These are phyloP conservation scores for Boletus vermiculosoides DNA, from an alignment of 768 basidiomycete genomes.

Conservation along the genomic window DNA sequence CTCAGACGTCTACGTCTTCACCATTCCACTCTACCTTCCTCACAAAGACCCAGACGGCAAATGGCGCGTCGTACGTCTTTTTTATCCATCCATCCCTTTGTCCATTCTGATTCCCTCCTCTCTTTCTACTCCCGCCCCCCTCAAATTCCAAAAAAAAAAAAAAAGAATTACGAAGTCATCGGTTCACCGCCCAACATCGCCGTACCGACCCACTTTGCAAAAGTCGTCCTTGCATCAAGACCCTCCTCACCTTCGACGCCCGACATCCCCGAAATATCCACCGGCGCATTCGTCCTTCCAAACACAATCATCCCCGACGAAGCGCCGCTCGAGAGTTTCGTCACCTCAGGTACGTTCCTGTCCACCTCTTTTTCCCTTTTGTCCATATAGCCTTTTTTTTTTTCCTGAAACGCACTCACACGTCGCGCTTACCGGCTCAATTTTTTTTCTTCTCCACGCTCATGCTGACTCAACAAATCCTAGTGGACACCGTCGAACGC, in stretches of 20 bases:
- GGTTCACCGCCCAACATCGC: conserved; percentile 86
- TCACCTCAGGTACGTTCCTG: conserved; percentile 62
- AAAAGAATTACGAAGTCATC: conserved; percentile 92
- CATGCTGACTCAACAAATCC: not conserved
- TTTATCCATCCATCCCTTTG: not conserved
- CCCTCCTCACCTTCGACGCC: conserved; percentile 73
- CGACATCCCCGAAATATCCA: conserved; percentile 69
- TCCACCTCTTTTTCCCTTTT: not conserved
- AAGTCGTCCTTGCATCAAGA: conserved; percentile 81
- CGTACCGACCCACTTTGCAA: conserved; percentile 98
- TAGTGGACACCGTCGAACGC: conserved; percentile 86
- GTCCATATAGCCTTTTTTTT: too few species aligned
- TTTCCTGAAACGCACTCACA: not conserved
- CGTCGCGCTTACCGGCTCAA: not conserved
- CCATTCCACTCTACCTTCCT: conserved; percentile 94
- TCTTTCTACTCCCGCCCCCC: not conserved
- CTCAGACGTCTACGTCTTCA: conserved; percentile 96
- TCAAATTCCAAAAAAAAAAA: not conserved
- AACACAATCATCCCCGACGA: conserved; percentile 91
- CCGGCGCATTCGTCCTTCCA: conserved; percentile 94
- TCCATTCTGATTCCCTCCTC: not conserved
- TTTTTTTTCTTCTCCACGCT: too few species aligned
- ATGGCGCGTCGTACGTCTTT: conserved; percentile 83
- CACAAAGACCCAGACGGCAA: conserved; percentile 84
- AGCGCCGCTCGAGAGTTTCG: conserved; percentile 74